Percentiles rank a stretch among this genome's conserved stretches.
Conservation (phyloP, 2,329 filamentous ascomycete species). For the Aspergillus vadensis region DNA sequence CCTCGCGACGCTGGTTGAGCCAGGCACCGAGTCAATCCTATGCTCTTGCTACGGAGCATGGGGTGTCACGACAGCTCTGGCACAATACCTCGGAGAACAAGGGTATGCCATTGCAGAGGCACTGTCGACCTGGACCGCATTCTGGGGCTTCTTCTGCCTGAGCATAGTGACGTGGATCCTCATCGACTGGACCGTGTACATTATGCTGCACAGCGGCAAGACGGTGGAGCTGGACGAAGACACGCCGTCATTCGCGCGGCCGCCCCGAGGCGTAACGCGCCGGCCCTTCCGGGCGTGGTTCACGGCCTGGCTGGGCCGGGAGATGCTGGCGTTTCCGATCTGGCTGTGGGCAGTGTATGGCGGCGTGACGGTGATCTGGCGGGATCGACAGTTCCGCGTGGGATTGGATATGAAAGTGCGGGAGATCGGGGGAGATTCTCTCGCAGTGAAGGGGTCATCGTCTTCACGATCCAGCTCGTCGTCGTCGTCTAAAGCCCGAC, state of each 20-base stretch:
- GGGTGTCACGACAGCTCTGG: conserved; percentile 69
- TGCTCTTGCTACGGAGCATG: conserved; percentile 81
- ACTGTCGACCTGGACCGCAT: conserved; percentile 67
- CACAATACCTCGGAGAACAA: conserved; percentile 56
- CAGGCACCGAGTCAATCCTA: conserved; percentile 83
- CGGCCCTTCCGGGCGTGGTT: conserved; percentile 72
- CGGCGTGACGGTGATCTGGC: conserved; percentile 85
- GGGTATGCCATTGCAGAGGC: conserved; percentile 48
- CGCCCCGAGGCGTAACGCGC: conserved; percentile 47
- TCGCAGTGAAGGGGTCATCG: background rate
- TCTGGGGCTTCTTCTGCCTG: conserved; percentile 65
- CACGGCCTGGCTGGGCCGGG: conserved; percentile 79
- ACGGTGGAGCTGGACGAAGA: conserved; percentile 71
- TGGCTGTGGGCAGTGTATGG: conserved; percentile 89
- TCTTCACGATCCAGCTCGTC: conserved; percentile 7
- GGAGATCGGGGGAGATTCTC: conserved; percentile 46
- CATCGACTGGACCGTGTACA: conserved; percentile 73
- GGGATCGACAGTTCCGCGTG: conserved; percentile 79
- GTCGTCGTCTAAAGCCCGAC: conserved; percentile 15
- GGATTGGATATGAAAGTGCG: conserved; percentile 80
- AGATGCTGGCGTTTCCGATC: conserved; percentile 79
- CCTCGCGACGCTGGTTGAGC: conserved; percentile 85
- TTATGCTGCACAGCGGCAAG: conserved; percentile 70
- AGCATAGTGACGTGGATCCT: conserved; percentile 71
- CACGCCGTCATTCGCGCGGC: conserved; percentile 71